Evolutionary conservation across 306 rosid genomes (phyloP), one percentile per base, ranked within the genome.

Genomic region (Hippophae rhamnoides): DNA sequence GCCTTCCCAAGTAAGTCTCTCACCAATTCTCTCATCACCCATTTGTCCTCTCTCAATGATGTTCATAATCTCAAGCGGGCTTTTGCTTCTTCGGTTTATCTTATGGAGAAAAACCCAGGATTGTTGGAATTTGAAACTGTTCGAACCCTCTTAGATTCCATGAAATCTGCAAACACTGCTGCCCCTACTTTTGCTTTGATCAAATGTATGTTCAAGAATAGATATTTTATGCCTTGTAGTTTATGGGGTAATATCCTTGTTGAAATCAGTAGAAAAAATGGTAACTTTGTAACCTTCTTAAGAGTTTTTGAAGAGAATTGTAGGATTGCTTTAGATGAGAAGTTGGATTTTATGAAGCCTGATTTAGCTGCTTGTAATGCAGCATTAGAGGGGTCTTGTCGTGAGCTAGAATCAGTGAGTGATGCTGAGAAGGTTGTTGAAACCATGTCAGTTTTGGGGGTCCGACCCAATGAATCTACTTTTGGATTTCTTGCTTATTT

Each of bases 101-200:
- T 84, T 12, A 73, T 92, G 10, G 82, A 88, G 64, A 84, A 72
- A 62, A 76, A 79, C 59, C 95, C 97, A 0, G 68, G 61, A 42
- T 18, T 80, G 6, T 66, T 88, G 27, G 73, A 80, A 1, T 76
- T 65, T 63, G 69, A 67, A 9, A 85, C 95, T 3, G 54, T 92
- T 44, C 78, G 59, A 56, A 10, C 72, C 25, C 52, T 92, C 44
- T 75, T 86, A 71, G 41, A 23, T 72, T 81, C 94, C 5, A 78
- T 92, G 83, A 92, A 56, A 51, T 51, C 27, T 66, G 88, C 95
- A 75, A 86, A 75, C 53, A 76, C 84, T 70, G 86, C 81, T 46
- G 70, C 86, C 60, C 99, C 97, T 72, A 90, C 94, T 65, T 81
- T 85, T 80, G 81, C 94, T 63, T 75, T 93, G 70, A 78, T 88